Percentiles rank a stretch among this genome's conserved stretches.
phyloP scores from a whole-genome alignment of 306 rosid genomes.

The Lathyrus tuberosus region DNA sequence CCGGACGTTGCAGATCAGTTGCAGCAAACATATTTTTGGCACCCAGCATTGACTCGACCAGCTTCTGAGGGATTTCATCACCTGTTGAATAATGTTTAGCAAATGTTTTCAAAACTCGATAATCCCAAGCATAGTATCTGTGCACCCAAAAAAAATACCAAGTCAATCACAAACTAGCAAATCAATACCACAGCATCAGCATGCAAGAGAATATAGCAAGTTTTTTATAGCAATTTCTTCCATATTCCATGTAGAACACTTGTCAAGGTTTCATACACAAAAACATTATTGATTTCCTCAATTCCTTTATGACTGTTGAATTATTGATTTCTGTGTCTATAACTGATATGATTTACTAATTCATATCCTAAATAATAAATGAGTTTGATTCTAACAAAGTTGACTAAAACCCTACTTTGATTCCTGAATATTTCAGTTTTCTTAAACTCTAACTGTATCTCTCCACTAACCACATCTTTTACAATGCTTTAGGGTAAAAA shows the following conservation, averaged over 20 bases:
- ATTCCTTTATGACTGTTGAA: too few species aligned
- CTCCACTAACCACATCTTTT: too few species aligned
- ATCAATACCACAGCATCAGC: constrained; percentile 4
- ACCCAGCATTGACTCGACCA: constrained; percentile 76
- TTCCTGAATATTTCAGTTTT: too few species aligned
- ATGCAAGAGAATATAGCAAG: not conserved
- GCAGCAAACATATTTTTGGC: constrained; percentile 87
- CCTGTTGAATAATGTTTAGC: constrained; percentile 88
- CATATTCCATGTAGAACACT: not conserved
- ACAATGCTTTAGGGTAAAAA: too few species aligned
- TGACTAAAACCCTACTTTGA: too few species aligned
- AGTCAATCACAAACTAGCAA: constrained; percentile 14
- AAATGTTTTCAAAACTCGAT: constrained; percentile 84
- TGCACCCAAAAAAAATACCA: constrained; percentile 36
- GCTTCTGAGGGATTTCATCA: constrained; percentile 79
- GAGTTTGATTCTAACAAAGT: too few species aligned
- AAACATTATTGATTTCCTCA: too few species aligned
- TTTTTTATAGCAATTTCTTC: not conserved
- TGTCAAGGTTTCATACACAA: not conserved
- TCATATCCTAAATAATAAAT: too few species aligned
- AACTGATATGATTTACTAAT: too few species aligned
- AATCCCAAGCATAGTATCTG: constrained; percentile 91
- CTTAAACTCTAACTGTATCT: too few species aligned
- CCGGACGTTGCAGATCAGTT: constrained; percentile 95
- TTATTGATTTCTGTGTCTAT: too few species aligned